Percentiles rank a stretch among this genome's conserved stretches.
phyloP scores from a whole-genome alignment of 73 alveolate genomes.

The Paramecium biaurelia region DNA sequence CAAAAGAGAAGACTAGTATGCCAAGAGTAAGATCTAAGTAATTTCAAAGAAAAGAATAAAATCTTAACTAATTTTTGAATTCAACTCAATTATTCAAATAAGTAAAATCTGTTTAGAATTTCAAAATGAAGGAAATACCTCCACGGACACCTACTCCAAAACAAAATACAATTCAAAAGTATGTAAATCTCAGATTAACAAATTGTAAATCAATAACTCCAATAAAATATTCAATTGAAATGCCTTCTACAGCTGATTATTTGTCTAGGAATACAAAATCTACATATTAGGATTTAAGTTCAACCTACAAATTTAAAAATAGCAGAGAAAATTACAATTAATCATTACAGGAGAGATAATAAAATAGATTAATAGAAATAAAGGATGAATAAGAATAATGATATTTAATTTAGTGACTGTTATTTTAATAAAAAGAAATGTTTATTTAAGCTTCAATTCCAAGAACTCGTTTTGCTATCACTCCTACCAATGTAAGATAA shows the following conservation, averaged over 20 bases:
- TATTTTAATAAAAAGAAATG: background rate
- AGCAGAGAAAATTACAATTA: background rate
- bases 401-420: conserved; percentile 21
- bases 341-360: background rate
- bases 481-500: background rate
- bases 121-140: background rate
- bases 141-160: background rate
- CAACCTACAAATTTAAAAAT: background rate
- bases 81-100: background rate
- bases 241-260: conserved; percentile 30
- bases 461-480: background rate
- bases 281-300: background rate
- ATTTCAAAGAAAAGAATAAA: background rate
- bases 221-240: conserved; percentile 3
- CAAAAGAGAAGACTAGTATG: background rate
- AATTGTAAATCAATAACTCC: conserved; percentile 1
- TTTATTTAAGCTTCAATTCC: background rate
- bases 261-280: conserved; percentile 7
- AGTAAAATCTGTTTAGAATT: background rate
- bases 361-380: background rate
- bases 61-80: background rate
- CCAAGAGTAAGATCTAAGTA: background rate
- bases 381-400: conserved; percentile 1
- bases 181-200: background rate
- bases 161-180: background rate